Conservation (phyloP, 768 basidiomycete species). For the Cyclocybe aegerita region DNA sequence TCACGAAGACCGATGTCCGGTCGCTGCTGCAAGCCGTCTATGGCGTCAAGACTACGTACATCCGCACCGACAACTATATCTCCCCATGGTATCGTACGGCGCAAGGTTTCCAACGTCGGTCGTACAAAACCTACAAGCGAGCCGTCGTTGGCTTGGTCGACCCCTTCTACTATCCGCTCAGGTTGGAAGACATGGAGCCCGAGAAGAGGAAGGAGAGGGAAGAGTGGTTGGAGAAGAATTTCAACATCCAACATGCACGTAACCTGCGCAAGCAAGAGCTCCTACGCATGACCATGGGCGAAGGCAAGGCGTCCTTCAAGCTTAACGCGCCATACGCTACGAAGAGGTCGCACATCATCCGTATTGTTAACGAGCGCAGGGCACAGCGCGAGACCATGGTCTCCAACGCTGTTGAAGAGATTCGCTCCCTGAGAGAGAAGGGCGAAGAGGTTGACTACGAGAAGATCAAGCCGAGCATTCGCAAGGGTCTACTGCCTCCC, state of each 20-base stretch:
- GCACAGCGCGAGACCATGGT: constrained; percentile 40
- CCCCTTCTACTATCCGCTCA: constrained; percentile 91
- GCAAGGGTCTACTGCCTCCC: background rate
- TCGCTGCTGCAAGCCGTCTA: constrained; percentile 85
- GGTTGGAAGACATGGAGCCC: constrained; percentile 73
- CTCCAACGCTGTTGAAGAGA: constrained; percentile 30
- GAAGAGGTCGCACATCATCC: constrained; percentile 45
- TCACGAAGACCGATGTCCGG: constrained; percentile 92
- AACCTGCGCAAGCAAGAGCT: constrained; percentile 36
- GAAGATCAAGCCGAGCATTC: constrained; percentile 11
- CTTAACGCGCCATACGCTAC: constrained; percentile 41
- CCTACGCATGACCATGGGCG: constrained; percentile 36
- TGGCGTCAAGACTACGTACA: constrained; percentile 86
- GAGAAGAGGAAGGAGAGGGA: constrained; percentile 53
- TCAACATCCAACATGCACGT: constrained; percentile 43
- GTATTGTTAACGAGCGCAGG: constrained; percentile 41
- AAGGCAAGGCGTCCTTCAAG: constrained; percentile 39
- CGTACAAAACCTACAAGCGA: constrained; percentile 77
- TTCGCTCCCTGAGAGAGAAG: constrained; percentile 32
- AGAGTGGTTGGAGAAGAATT: constrained; percentile 63
- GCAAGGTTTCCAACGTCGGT: constrained; percentile 27
- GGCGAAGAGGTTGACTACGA: constrained; percentile 25
- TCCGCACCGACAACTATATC: constrained; percentile 91
- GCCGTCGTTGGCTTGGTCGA: constrained; percentile 89
- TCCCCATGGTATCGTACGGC: constrained; percentile 43